Evolutionary conservation across 2,329 filamentous ascomycete species (phyloP).

Genomic region (Cladosporium austrohemisphaericum): DNA sequence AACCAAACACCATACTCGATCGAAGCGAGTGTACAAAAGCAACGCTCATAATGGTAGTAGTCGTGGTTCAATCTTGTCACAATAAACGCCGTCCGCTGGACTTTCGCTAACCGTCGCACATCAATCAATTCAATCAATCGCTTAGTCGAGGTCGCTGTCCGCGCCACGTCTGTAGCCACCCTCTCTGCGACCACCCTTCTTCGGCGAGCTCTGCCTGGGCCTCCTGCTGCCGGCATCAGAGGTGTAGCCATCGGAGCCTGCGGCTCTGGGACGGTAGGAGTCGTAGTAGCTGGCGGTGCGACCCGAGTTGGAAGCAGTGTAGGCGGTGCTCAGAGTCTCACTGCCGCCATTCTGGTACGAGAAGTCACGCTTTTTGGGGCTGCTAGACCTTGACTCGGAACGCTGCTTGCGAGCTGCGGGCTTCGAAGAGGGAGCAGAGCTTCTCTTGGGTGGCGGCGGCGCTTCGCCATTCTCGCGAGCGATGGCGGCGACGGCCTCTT

Average conservation of each 20-base stretch:
- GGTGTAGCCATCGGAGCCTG: conserved; percentile 19
- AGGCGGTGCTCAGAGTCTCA: conserved; percentile 35
- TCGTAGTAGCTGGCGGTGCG: conserved; percentile 35
- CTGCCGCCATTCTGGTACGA: conserved; percentile 31
- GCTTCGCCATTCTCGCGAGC: conserved; percentile 31
- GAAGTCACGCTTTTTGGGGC: conserved; percentile 35
- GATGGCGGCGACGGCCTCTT: conserved; percentile 36
- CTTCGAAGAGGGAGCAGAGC: conserved; percentile 27
- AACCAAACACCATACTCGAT: neutral
- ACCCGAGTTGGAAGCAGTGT: conserved; percentile 34
- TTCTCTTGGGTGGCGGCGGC: conserved; percentile 23
- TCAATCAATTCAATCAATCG: neutral
- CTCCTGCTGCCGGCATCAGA: conserved; percentile 21
- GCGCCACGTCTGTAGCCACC: conserved; percentile 29
- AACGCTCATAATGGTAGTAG: neutral
- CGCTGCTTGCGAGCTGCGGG: conserved; percentile 27
- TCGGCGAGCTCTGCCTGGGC: conserved; percentile 34
- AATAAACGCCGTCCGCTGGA: neutral
- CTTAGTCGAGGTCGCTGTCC: conserved; percentile 27
- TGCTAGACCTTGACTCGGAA: conserved; percentile 27
- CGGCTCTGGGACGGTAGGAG: conserved; percentile 32
- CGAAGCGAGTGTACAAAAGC: conserved; percentile 1
- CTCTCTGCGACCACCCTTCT: conserved; percentile 26
- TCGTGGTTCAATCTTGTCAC: conserved; percentile 10
- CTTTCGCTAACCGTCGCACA: neutral